Evolutionary conservation across 768 basidiomycete species (phyloP).

Genomic region (Favolaschia claudopus): DNA sequence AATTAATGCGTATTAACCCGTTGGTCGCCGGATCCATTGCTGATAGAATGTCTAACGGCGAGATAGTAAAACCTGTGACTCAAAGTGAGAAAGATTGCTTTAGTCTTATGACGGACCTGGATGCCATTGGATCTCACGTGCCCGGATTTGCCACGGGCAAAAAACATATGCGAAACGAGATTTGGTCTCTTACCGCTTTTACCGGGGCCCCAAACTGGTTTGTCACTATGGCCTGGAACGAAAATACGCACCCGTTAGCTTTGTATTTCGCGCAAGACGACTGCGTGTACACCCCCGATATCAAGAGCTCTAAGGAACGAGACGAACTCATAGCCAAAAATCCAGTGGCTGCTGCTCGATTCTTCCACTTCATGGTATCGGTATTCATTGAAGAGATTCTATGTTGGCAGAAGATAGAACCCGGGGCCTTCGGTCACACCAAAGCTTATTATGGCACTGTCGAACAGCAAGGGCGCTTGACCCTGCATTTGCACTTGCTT

Average conservation of each 20-base stretch:
- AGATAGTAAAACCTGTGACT: conserved; percentile 32
- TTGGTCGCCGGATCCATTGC: conserved; percentile 26
- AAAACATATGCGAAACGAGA: conserved; percentile 39
- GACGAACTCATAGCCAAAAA: conserved; percentile 6
- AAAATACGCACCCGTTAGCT: too few relatives aligned
- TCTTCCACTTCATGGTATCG: conserved; percentile 26
- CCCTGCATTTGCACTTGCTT: conserved; percentile 35
- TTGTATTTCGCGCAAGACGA: conserved; percentile 39
- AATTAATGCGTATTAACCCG: conserved; percentile 34
- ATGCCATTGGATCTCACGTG: conserved; percentile 41
- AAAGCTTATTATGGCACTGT: conserved; percentile 37
- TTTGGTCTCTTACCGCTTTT: conserved; percentile 36
- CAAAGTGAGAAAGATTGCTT: conserved; percentile 44
- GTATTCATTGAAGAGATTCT: conserved; percentile 24
- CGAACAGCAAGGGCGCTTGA: conserved; percentile 35
- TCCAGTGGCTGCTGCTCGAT: conserved; percentile 25
- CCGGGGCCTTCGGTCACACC: too few relatives aligned
- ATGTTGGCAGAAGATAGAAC: neutral
- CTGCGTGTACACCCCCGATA: conserved; percentile 25
- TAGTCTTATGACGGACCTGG: conserved; percentile 40
- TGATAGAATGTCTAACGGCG: conserved; percentile 30
- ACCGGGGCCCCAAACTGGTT: conserved; percentile 41
- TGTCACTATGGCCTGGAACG: conserved; percentile 40
- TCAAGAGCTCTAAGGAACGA: neutral
- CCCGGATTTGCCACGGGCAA: conserved; percentile 36